Percentiles rank a stretch among this genome's conserved stretches.
Conservation (phyloP, 371 early-diverging fungal species). For the Mucor mucedo region DNA sequence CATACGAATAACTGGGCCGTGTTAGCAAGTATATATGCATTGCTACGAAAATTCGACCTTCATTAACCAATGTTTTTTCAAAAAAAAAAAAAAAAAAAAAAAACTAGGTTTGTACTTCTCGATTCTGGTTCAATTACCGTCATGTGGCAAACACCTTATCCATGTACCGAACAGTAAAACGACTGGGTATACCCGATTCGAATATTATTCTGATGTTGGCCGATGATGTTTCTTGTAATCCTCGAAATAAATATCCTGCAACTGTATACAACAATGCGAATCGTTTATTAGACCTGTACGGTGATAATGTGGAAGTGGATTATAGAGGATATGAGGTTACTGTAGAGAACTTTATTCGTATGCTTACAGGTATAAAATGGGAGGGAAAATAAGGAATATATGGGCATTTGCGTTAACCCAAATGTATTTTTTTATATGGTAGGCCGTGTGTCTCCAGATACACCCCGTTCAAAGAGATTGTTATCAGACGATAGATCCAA, state of each 20-base stretch:
- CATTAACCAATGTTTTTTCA: background rate
- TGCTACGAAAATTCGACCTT: background rate
- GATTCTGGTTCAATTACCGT: constrained; percentile 97
- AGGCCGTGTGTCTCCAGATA: constrained; percentile 74
- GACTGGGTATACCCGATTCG: constrained; percentile 96
- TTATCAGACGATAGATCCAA: constrained; percentile 94
- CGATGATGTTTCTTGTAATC: constrained; percentile 97
- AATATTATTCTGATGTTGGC: constrained; percentile 98
- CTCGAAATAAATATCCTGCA: constrained; percentile 91
- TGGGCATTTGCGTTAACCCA: constrained; percentile 10
- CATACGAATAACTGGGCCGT: constrained; percentile 99
- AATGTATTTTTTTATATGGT: background rate
- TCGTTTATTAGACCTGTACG: constrained; percentile 85
- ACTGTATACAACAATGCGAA: constrained; percentile 91
- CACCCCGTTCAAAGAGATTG: constrained; percentile 90
- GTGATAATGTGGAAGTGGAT: constrained; percentile 95
- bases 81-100: background rate
- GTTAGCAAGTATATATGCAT: constrained; percentile 54
- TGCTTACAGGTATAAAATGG: constrained; percentile 77
- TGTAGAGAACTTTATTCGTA: constrained; percentile 94
- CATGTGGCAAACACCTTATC: constrained; percentile 96
- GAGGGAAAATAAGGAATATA: constrained; percentile 19
- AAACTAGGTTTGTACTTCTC: constrained; percentile 88
- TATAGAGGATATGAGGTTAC: constrained; percentile 98
- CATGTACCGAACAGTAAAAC: constrained; percentile 96